Evolutionary conservation across 352 stramenopile genomes (phyloP).

Genomic region (Pythium aquatile): DNA sequence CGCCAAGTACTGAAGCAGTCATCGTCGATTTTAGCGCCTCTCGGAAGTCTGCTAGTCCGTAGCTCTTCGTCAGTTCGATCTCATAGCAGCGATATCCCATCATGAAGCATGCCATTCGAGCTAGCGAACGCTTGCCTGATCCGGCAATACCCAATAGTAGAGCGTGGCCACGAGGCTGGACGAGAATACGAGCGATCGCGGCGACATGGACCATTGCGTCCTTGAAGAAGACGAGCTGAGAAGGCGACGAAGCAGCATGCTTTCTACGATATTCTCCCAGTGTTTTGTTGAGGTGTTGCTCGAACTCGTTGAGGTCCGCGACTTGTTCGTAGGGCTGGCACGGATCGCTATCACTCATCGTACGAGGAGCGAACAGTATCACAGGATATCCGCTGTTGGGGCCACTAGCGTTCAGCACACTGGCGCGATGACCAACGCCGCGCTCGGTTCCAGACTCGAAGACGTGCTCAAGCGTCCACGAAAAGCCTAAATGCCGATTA

Average conservation of each 20-base stretch:
- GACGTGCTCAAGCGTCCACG: conserved; percentile 52
- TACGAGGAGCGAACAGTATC: conserved; percentile 13
- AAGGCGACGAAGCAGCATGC: conserved; percentile 8
- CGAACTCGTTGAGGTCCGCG: conserved; percentile 54
- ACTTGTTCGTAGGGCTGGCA: conserved; percentile 60
- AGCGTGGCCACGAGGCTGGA: conserved; percentile 82
- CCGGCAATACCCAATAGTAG: conserved; percentile 88
- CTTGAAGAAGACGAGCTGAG: conserved; percentile 79
- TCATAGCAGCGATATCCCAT: conserved; percentile 70
- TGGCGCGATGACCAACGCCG: background rate
- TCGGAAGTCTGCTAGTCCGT: conserved; percentile 79
- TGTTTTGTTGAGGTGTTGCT: conserved; percentile 48
- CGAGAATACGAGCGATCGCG: conserved; percentile 78
- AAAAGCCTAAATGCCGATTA: conserved; percentile 59
- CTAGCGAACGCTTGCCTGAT: conserved; percentile 80
- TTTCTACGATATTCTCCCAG: conserved; percentile 46
- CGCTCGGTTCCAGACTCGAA: conserved; percentile 21
- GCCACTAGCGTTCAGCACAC: background rate
- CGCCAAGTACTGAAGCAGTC: conserved; percentile 42
- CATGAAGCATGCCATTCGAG: conserved; percentile 74
- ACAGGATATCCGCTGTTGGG: background rate
- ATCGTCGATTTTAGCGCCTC: conserved; percentile 84
- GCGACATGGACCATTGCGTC: conserved; percentile 86
- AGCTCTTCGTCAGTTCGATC: conserved; percentile 88
- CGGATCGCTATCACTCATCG: conserved; percentile 1